Conservation (phyloP, 1,284 basidiomycete species). For the Violaceomyces palustris region DNA sequence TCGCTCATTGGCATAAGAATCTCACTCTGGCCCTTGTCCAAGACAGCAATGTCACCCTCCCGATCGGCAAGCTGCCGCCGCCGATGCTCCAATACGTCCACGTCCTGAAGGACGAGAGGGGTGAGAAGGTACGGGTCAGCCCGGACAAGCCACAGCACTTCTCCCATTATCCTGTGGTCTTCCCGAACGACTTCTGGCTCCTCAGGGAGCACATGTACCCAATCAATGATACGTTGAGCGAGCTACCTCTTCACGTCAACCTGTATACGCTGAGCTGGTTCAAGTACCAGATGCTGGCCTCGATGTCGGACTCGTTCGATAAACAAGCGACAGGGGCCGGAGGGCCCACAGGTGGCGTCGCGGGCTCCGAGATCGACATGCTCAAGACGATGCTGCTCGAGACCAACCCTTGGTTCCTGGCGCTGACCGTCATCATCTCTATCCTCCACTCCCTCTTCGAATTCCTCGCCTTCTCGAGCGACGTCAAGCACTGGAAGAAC, state of each 20-base stretch:
- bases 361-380: constrained; percentile 63
- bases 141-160: constrained; percentile 57
- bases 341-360: constrained; percentile 56
- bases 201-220: constrained; percentile 50
- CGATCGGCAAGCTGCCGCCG: constrained; percentile 63
- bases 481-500: constrained; percentile 89
- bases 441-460: constrained; percentile 74
- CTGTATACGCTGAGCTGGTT: constrained; percentile 66
- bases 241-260: constrained; percentile 71
- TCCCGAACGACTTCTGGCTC: constrained; percentile 86
- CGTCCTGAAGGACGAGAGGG: constrained; percentile 18
- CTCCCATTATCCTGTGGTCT: constrained; percentile 79
- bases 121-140: constrained; percentile 5
- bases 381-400: constrained; percentile 56
- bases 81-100: constrained; percentile 56
- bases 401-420: constrained; percentile 86
- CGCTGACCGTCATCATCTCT: constrained; percentile 68
- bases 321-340: constrained; percentile 54
- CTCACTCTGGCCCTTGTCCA: constrained; percentile 74
- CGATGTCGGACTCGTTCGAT: constrained; percentile 61
- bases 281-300: constrained; percentile 51
- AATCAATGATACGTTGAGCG: constrained; percentile 46
- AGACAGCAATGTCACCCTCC: constrained; percentile 60
- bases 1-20: constrained; percentile 86
- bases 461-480: constrained; percentile 56